phyloP scores from a whole-genome alignment of 257 asterid genomes.

The Fraxinus pennsylvanica region DNA sequence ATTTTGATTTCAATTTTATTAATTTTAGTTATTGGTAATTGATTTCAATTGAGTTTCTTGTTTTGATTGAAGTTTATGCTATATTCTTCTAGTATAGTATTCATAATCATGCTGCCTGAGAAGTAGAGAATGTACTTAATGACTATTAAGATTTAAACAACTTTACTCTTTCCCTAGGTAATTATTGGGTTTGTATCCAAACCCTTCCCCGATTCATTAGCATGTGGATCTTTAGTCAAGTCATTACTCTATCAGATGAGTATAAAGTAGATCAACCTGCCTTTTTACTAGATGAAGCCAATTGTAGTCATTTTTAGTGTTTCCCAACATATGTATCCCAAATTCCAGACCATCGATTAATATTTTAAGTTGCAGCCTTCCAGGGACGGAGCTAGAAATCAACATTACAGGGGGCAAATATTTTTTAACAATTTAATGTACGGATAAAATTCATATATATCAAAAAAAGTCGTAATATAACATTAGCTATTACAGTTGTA shows the following conservation, averaged over 20 bases:
- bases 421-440: too few species aligned
- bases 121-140: conserved; percentile 10
- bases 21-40: neutral
- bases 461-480: too few species aligned
- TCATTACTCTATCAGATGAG: neutral
- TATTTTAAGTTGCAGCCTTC: conserved; percentile 1
- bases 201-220: neutral
- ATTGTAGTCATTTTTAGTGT: neutral
- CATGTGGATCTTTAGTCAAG: neutral
- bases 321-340: neutral
- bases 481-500: too few species aligned
- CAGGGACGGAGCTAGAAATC: too few species aligned
- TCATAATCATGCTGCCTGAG: conserved; percentile 15
- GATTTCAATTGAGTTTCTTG: conserved; percentile 21
- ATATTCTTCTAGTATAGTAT: neutral
- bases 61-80: conserved; percentile 9
- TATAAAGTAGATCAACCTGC: neutral
- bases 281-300: neutral
- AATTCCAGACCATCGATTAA: neutral
- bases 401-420: too few species aligned
- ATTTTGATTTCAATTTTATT: conserved; percentile 13
- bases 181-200: neutral
- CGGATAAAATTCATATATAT: too few species aligned
- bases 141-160: neutral
- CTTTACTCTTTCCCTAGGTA: neutral